These are phyloP conservation scores for Bryum argenteum DNA, from an alignment of 225 moss, liverwort and hornwort species.

Conservation along the genomic window DNA sequence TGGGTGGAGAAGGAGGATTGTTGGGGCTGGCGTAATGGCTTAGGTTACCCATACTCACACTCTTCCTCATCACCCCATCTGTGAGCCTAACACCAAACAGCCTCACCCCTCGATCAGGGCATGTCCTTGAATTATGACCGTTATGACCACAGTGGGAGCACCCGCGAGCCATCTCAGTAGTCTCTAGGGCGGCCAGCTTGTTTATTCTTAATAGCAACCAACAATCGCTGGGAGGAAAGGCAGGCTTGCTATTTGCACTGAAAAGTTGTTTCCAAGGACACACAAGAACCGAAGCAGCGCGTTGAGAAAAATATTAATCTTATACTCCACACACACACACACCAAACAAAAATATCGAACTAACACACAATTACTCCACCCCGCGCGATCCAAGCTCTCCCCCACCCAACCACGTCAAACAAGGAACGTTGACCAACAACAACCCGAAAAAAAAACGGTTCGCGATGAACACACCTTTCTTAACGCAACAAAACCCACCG, in stretches of 20 bases:
- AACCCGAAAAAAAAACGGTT: slow-evolving; percentile 1
- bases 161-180: slow-evolving; percentile 96
- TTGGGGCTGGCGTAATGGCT: slow-evolving; percentile 85
- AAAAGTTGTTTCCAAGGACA: slow-evolving; percentile 41
- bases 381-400: not conserved
- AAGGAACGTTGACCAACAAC: slow-evolving; percentile 16
- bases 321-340: not conserved
- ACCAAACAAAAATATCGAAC: slow-evolving; percentile 20
- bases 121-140: slow-evolving; percentile 99
- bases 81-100: slow-evolving; percentile 98
- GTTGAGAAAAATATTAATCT: slow-evolving; percentile 39
- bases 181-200: slow-evolving; percentile 93
- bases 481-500: slow-evolving; percentile 18
- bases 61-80: slow-evolving; percentile 95
- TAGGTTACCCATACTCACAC: slow-evolving; percentile 97
- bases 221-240: slow-evolving; percentile 26
- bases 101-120: slow-evolving; percentile 99
- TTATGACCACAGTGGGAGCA: slow-evolving; percentile 99
- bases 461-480: slow-evolving; percentile 4
- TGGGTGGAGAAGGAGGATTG: slow-evolving; percentile 94
- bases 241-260: slow-evolving; percentile 62
- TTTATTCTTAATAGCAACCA: slow-evolving; percentile 52
- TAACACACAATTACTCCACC: not conserved
- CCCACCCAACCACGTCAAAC: slow-evolving; percentile 24
- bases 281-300: slow-evolving; percentile 37